Evolutionary conservation across 1,284 basidiomycete species (phyloP).

Genomic region (Jaminaea rosea): DNA sequence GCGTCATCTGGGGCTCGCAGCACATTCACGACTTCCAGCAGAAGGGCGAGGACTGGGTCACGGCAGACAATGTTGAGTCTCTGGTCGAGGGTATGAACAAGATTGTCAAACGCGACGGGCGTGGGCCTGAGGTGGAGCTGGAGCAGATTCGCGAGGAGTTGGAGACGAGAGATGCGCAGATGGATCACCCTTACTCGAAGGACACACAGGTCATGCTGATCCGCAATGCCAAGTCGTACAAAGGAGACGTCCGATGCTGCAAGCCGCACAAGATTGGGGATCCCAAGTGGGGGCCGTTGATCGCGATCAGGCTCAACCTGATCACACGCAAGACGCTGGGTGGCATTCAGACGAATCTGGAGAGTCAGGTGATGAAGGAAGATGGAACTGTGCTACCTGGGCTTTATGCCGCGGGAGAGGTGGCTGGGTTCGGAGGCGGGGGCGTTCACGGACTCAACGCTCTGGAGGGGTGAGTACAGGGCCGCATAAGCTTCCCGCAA

Average conservation of each 20-base stretch:
- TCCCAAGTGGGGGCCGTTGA: conserved; percentile 7
- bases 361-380: conserved; percentile 7
- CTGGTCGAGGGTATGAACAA: conserved; percentile 14
- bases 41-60: conserved; percentile 10
- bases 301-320: conserved; percentile 11
- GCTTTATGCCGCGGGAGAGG: conserved; percentile 14
- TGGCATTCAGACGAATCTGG: conserved; percentile 13
- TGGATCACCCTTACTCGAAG: conserved; percentile 9
- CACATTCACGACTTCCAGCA: conserved; percentile 10
- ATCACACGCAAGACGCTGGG: conserved; percentile 15
- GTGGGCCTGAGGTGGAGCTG: not conserved
- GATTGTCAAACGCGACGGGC: conserved; percentile 4
- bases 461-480: not conserved
- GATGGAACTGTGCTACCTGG: conserved; percentile 3
- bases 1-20: conserved; percentile 8
- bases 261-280: conserved; percentile 10
- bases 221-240: conserved; percentile 10
- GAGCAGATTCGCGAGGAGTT: conserved; percentile 4
- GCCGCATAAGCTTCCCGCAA: not conserved
- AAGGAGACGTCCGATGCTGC: conserved; percentile 5
- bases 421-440: conserved; percentile 9
- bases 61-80: conserved; percentile 4
- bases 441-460: conserved; percentile 4
- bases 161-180: conserved; percentile 8
- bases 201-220: conserved; percentile 16